These are phyloP conservation scores for Metschnikowia picachoensis DNA, from an alignment of 805 yeast genomes.

Conservation along the genomic window DNA sequence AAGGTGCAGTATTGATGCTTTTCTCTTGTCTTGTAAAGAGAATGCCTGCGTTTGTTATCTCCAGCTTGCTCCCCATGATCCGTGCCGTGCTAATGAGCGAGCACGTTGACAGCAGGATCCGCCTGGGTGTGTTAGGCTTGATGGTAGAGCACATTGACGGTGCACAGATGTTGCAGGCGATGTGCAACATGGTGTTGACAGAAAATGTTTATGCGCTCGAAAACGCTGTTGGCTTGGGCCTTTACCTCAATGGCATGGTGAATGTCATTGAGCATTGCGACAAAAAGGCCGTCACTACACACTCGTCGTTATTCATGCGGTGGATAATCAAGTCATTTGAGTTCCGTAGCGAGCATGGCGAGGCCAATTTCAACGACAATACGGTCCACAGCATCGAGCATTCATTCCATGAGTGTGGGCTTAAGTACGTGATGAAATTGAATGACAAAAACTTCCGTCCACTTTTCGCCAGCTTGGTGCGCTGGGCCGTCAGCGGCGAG, in stretches of 20 bases:
- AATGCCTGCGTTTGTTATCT: slow-evolving; percentile 79
- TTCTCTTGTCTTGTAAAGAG: slow-evolving; percentile 73
- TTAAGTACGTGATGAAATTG: slow-evolving; percentile 78
- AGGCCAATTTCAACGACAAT: slow-evolving; percentile 54
- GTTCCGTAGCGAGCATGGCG: slow-evolving; percentile 51
- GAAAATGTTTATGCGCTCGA: slow-evolving; percentile 32
- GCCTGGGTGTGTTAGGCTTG: slow-evolving; percentile 58
- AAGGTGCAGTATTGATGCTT: slow-evolving; percentile 67
- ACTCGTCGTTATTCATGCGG: slow-evolving; percentile 62
- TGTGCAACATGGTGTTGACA: slow-evolving; percentile 59
- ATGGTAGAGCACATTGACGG: slow-evolving; percentile 66
- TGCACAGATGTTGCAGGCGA: slow-evolving; percentile 55
- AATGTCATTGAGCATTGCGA: slow-evolving; percentile 61
- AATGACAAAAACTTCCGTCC: slow-evolving; percentile 95
- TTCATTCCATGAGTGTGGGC: slow-evolving; percentile 66
- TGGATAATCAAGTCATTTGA: slow-evolving; percentile 71
- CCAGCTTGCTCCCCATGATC: slow-evolving; percentile 62
- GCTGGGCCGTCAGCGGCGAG: slow-evolving; percentile 92
- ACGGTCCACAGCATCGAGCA: slow-evolving; percentile 80
- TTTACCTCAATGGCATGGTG: slow-evolving; percentile 67
- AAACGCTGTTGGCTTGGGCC: slow-evolving; percentile 47
- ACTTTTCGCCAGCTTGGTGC: slow-evolving; percentile 74
- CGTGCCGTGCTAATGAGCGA: slow-evolving; percentile 53
- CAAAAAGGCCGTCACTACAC: slow-evolving; percentile 70
- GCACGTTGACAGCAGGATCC: slow-evolving; percentile 54